These are phyloP conservation scores for Agroathelia rolfsii DNA, from an alignment of 1,284 basidiomycete species.

Conservation along the genomic window DNA sequence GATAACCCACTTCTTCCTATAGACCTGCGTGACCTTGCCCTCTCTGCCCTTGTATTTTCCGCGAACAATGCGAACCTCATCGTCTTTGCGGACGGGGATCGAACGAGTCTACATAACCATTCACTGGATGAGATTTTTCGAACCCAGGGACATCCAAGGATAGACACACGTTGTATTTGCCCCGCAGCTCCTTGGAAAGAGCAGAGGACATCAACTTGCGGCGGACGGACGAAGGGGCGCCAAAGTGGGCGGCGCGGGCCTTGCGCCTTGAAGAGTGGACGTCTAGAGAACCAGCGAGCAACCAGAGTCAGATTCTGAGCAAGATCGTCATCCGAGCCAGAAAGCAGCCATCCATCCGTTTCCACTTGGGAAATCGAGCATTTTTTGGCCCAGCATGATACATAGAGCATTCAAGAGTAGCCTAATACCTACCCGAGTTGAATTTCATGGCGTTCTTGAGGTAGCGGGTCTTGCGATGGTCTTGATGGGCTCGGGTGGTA, in stretches of 20 bases:
- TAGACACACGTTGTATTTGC: conserved; percentile 82
- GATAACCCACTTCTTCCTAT: conserved; percentile 99
- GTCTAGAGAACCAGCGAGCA: conserved; percentile 34
- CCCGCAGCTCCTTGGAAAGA: conserved; percentile 91
- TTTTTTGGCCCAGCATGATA: conserved; percentile 12
- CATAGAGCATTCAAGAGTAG: too few species aligned
- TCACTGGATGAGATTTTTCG: too few species aligned
- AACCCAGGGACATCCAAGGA: too few species aligned
- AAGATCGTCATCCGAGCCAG: conserved; percentile 34
- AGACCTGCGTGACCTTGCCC: conserved; percentile 95
- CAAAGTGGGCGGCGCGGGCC: conserved; percentile 94
- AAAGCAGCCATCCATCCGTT: conserved; percentile 43
- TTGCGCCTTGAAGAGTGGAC: conserved; percentile 89
- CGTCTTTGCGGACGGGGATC: conserved; percentile 94
- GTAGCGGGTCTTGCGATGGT: conserved; percentile 42
- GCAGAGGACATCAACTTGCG: conserved; percentile 98
- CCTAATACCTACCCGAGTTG: conserved; percentile 59
- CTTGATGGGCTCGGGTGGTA: too few species aligned
- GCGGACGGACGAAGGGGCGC: conserved; percentile 85
- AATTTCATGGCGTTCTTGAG: conserved; percentile 73
- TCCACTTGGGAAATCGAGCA: conserved; percentile 19
- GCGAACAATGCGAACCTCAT: conserved; percentile 94
- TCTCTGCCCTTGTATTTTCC: conserved; percentile 98
- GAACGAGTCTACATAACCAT: conserved; percentile 64
- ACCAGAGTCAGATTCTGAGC: conserved; percentile 17